Percentiles rank a stretch among this genome's conserved stretches.
Evolutionary conservation across 176 grass and related monocot genomes (phyloP).

Genomic region (Tillandsia leiboldiana): DNA sequence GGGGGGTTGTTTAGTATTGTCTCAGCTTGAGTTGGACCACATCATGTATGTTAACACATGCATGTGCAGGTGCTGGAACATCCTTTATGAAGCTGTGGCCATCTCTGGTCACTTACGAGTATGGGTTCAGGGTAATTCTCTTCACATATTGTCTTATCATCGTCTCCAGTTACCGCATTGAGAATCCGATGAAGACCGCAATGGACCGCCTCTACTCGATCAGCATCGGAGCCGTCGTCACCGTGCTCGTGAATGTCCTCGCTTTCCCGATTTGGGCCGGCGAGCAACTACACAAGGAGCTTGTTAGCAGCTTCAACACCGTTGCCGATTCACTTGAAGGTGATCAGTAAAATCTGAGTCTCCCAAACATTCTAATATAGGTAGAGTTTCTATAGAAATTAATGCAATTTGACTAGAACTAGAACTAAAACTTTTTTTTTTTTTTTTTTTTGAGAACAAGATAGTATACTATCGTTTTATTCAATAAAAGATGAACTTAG

Average conservation of each 20-base stretch:
- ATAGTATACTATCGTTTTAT: no score
- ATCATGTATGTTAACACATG: no score
- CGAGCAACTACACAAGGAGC: constrained; percentile 52
- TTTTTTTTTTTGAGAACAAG: no score
- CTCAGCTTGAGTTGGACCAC: not conserved
- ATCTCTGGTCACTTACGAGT: constrained; percentile 31
- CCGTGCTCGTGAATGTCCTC: constrained; percentile 37
- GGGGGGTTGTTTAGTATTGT: not conserved
- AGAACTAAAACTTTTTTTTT: no score
- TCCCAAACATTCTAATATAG: no score
- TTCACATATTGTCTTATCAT: constrained; percentile 59
- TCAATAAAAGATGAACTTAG: no score
- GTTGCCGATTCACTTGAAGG: constrained; percentile 43
- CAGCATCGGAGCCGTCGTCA: constrained; percentile 27
- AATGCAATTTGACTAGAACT: no score
- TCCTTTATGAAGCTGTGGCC: constrained; percentile 53
- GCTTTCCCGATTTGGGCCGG: constrained; percentile 49
- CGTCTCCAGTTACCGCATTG: constrained; percentile 29
- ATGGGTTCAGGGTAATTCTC: constrained; percentile 45
- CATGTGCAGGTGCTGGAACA: constrained; percentile 31
- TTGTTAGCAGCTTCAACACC: constrained; percentile 33
- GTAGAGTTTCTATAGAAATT: no score
- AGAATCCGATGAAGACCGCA: constrained; percentile 19
- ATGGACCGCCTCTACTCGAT: constrained; percentile 43
- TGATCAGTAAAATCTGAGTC: not conserved